Percentiles rank a stretch among this genome's conserved stretches.
Evolutionary conservation across 2,329 filamentous ascomycete species (phyloP).

Genomic region (Graphium sp.): DNA sequence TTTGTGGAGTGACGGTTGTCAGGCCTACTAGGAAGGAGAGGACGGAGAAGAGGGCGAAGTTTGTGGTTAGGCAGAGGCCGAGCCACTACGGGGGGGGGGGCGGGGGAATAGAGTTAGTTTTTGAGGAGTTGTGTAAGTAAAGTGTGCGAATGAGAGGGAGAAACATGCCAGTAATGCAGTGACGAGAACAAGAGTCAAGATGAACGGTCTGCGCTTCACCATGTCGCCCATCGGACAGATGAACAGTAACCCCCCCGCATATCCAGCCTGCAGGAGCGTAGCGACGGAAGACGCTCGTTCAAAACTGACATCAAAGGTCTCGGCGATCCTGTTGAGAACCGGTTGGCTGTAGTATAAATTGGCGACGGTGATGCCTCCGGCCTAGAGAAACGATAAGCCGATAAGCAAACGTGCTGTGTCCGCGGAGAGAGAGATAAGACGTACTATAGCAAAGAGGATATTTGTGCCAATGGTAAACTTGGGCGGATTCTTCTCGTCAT

Average conservation of each 20-base stretch:
- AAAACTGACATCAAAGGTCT: constrained; percentile 53
- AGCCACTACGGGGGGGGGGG: constrained; percentile 34
- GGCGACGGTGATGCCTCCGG: constrained; percentile 52
- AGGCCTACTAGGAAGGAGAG: constrained; percentile 59
- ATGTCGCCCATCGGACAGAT: constrained; percentile 62
- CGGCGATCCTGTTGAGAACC: constrained; percentile 58
- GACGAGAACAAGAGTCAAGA: constrained; percentile 47
- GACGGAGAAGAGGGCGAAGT: constrained; percentile 46
- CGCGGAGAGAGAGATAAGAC: constrained; percentile 4
- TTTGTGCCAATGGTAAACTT: constrained; percentile 53
- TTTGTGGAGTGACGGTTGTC: constrained; percentile 65
- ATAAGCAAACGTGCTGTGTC: neutral
- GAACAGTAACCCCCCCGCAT: constrained; percentile 56
- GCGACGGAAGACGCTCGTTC: constrained; percentile 52
- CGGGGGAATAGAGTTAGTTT: neutral
- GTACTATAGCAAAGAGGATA: constrained; percentile 49
- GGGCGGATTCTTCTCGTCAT: constrained; percentile 47
- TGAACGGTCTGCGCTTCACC: constrained; percentile 50
- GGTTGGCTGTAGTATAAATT: constrained; percentile 74
- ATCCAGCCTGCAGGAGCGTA: constrained; percentile 65
- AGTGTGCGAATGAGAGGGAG: neutral
- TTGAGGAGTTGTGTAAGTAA: constrained; percentile 1
- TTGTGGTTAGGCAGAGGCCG: constrained; percentile 50
- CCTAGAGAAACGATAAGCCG: constrained; percentile 13
- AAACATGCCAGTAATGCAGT: constrained; percentile 48